Evolutionary conservation across 1,284 basidiomycete genomes (phyloP).

Genomic region (Bjerkandera adusta): DNA sequence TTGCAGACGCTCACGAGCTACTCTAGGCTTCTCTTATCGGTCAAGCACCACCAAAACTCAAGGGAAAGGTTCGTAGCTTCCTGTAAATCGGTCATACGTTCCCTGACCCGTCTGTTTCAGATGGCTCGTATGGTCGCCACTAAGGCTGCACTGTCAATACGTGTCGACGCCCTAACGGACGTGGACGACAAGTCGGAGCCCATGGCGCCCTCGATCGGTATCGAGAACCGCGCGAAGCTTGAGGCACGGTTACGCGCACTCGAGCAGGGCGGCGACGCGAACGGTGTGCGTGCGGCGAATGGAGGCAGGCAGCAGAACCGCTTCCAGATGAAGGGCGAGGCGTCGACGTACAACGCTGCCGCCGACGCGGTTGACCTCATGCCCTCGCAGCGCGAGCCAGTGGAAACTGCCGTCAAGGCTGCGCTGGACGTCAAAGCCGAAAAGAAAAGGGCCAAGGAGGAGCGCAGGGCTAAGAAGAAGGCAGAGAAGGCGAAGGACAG

Average conservation of each 20-base stretch:
- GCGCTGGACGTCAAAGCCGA: slow-evolving; percentile 78
- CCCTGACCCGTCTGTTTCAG: slow-evolving; percentile 32
- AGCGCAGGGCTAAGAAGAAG: slow-evolving; percentile 64
- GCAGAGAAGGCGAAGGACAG: slow-evolving; percentile 57
- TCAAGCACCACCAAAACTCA: slow-evolving; percentile 96
- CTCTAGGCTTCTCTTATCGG: slow-evolving; percentile 88
- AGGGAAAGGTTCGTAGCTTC: slow-evolving; percentile 81
- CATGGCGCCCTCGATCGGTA: slow-evolving; percentile 80
- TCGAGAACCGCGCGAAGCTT: slow-evolving; percentile 93
- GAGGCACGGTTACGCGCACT: slow-evolving; percentile 91
- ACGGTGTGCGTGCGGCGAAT: slow-evolving; percentile 59
- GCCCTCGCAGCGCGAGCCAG: slow-evolving; percentile 78
- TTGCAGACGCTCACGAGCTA: slow-evolving; percentile 6
- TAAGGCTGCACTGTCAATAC: slow-evolving; percentile 94
- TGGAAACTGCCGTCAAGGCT: slow-evolving; percentile 61
- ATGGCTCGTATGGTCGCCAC: slow-evolving; percentile 99
- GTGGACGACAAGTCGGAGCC: slow-evolving; percentile 87
- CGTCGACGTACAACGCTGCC: slow-evolving; percentile 79
- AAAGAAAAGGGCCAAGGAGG: slow-evolving; percentile 77
- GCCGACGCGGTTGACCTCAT: slow-evolving; percentile 79
- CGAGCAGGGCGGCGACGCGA: slow-evolving; percentile 78
- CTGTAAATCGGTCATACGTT: slow-evolving; percentile 7
- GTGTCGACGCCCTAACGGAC: slow-evolving; percentile 95
- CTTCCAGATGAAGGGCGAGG: slow-evolving; percentile 77
- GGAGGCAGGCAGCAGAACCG: slow-evolving; percentile 68